These are phyloP conservation scores for Aspergillus transmontanensis DNA, from an alignment of 2,329 filamentous ascomycete species.

Conservation along the genomic window DNA sequence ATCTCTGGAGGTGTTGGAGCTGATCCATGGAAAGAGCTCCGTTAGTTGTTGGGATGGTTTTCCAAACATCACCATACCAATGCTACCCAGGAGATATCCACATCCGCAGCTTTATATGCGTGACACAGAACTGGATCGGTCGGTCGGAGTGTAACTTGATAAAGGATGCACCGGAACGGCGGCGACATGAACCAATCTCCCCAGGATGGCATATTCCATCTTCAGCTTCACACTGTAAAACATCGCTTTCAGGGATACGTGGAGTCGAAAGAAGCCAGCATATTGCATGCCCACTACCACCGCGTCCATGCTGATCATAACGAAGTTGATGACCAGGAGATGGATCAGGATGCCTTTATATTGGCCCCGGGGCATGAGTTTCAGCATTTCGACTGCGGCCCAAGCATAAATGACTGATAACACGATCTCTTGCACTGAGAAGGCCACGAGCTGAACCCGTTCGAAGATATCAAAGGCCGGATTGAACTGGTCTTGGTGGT, in stretches of 20 bases:
- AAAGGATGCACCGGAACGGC: not conserved
- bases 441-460: not conserved
- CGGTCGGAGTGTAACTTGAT: not conserved
- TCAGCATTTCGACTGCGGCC: not conserved
- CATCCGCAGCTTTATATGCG: not conserved
- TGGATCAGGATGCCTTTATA: not conserved
- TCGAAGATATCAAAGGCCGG: conserved; percentile 1
- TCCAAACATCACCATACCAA: not conserved
- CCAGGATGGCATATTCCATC: not conserved
- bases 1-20: not conserved
- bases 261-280: not conserved
- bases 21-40: not conserved
- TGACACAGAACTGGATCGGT: not conserved
- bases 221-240: not conserved
- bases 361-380: not conserved
- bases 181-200: not conserved
- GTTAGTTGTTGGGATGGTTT: too few relatives aligned
- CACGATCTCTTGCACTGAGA: not conserved
- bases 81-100: not conserved
- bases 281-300: not conserved
- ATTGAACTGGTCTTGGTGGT: not conserved
- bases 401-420: not conserved
- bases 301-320: not conserved
- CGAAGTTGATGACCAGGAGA: not conserved
- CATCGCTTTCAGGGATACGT: not conserved